Conservation (phyloP, 495 filamentous ascomycete species). For the Xylaria bambusicola region DNA sequence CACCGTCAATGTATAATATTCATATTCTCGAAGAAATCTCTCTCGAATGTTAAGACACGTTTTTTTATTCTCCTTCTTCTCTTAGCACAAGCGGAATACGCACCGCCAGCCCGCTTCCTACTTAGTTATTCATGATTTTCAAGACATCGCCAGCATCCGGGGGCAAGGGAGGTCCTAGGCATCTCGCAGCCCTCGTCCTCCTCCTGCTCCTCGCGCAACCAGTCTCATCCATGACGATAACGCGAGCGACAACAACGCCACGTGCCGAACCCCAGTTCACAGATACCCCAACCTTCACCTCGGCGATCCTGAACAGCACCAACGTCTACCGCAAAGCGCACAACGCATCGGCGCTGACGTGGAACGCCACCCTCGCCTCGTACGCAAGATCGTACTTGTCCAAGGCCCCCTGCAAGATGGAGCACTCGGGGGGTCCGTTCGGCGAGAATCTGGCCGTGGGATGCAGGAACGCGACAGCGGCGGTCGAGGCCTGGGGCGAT, state of each 20-base stretch:
- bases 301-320: slow-evolving; percentile 62
- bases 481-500: slow-evolving; percentile 68
- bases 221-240: not conserved
- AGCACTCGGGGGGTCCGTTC: slow-evolving; percentile 66
- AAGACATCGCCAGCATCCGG: too few relatives aligned
- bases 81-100: too few relatives aligned
- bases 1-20: too few relatives aligned
- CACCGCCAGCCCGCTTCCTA: too few relatives aligned
- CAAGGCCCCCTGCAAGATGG: slow-evolving; percentile 52
- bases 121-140: too few relatives aligned
- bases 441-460: slow-evolving; percentile 80
- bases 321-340: slow-evolving; percentile 69
- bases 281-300: slow-evolving; percentile 49
- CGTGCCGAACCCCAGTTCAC: slow-evolving; percentile 49
- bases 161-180: not conserved
- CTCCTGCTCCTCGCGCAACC: slow-evolving; percentile 10
- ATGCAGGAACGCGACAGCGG: slow-evolving; percentile 58
- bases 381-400: slow-evolving; percentile 52
- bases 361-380: slow-evolving; percentile 64
- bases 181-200: not conserved
- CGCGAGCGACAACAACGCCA: slow-evolving; percentile 10
- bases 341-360: slow-evolving; percentile 60
- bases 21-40: too few relatives aligned
- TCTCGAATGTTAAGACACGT: too few relatives aligned
- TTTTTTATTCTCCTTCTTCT: too few relatives aligned